Evolutionary conservation across 2,329 filamentous ascomycete species (phyloP).

Genomic region (Zymoseptoria ardabiliae): DNA sequence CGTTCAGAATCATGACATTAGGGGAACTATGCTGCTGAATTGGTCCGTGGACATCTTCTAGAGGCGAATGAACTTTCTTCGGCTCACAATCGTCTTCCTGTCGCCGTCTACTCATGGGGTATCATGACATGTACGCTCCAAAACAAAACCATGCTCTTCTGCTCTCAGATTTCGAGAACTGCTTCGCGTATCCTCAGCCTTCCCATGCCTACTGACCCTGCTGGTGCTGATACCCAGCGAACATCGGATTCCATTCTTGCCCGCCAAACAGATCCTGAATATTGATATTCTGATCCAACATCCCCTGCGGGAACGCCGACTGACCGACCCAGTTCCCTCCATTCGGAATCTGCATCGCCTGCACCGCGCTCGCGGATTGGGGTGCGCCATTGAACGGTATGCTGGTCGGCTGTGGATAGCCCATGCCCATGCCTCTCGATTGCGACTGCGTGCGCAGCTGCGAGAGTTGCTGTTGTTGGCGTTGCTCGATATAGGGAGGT

Average conservation of each 20-base stretch:
- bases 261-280: conserved; percentile 33
- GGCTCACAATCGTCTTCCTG: not conserved
- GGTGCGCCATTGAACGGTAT: conserved; percentile 18
- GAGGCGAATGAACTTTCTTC: not conserved
- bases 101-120: not conserved
- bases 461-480: conserved; percentile 18
- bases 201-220: not conserved
- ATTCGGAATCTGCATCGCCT: conserved; percentile 10
- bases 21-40: no score
- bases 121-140: not conserved
- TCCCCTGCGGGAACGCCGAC: conserved; percentile 23
- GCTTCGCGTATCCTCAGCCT: not conserved
- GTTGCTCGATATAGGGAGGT: conserved; percentile 62
- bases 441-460: conserved; percentile 13
- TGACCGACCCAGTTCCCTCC: conserved; percentile 14
- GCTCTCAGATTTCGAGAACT: no score
- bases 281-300: conserved; percentile 26
- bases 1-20: not conserved
- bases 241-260: conserved; percentile 30
- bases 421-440: conserved; percentile 13
- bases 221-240: conserved; percentile 15
- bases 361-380: conserved; percentile 10
- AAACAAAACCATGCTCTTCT: not conserved
- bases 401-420: conserved; percentile 3
- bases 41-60: not conserved